Evolutionary conservation across 2,329 filamentous ascomycete species (phyloP), one percentile per base, ranked within the genome.

Genomic region (Fusarium nematophilum): DNA sequence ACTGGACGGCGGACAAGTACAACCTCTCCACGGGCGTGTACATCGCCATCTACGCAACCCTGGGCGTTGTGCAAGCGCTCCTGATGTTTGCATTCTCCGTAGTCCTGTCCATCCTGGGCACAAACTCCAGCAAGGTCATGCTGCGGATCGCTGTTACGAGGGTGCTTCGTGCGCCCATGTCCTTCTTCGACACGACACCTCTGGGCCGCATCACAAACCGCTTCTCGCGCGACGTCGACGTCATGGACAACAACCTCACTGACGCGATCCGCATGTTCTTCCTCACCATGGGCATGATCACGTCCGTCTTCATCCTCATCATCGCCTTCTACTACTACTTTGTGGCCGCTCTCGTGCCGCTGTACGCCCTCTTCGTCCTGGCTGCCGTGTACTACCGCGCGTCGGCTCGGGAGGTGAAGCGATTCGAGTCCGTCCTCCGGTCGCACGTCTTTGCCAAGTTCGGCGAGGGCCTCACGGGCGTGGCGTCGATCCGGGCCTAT

Each of bases 281-380:
- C 68, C 79, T 97, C 67, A 97, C 92, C 2, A 77, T 96, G 66
- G 89, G 86, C 31, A 92, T 90, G 84, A 93, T 97, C 64, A 79
- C 89, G 2, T 88, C 90, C 5, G 91, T 97, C 29, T 96, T 97
- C 72, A 86, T 88, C 34, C 83, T 98, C 64, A 96, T 97, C 78
- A 95, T 98, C 68, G 89, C 91, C n/a, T 97, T 90, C 78, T 98
- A 96, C 78, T 87, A 95, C 78, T 97, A 92, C 76, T 97, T 96
- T 68, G 84, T 81, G 63, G 80, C 86, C 53, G 84, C 85, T 0
- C 77, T 87, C 15, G 83, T 83, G 1, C 84, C 85, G 1, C 81
- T 98, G 1, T 86, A 91, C 59, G 55, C 92, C 34, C 72, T 96
- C 39, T 97, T 97, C 79, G 69, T 96, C 33, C 85, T 96, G 51